phyloP scores from a whole-genome alignment of 805 yeast species.

The Nakazawaea siamensis region DNA sequence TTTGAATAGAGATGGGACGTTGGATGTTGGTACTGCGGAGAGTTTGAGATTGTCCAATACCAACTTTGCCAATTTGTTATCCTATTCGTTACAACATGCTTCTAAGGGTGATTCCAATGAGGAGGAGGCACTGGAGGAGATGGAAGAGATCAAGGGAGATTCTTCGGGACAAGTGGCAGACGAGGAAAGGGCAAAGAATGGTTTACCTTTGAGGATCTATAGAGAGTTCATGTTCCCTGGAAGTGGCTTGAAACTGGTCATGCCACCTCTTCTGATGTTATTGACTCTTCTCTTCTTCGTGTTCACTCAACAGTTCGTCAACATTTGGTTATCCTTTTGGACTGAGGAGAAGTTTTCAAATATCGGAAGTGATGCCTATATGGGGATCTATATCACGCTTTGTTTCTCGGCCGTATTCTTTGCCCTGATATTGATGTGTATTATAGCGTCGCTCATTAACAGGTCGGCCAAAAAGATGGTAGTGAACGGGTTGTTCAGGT shows the following conservation, averaged over 20 bases:
- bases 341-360: conserved; percentile 41
- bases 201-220: conserved; percentile 42
- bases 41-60: conserved; percentile 38
- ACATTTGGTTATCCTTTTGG: conserved; percentile 86
- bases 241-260: conserved; percentile 34
- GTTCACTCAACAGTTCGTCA: conserved; percentile 50
- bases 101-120: conserved; percentile 18
- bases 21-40: conserved; percentile 51
- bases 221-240: conserved; percentile 43
- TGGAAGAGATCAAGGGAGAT: conserved; percentile 12
- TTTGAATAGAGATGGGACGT: conserved; percentile 51
- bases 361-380: conserved; percentile 48
- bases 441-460: conserved; percentile 31
- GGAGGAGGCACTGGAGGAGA: conserved; percentile 20
- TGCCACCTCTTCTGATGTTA: conserved; percentile 22
- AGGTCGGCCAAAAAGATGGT: conserved; percentile 55
- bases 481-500: conserved; percentile 46
- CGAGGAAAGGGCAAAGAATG: conserved; percentile 54
- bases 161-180: conserved; percentile 33
- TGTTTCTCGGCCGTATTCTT: conserved; percentile 39
- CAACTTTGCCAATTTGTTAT: conserved; percentile 44
- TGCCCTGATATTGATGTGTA: conserved; percentile 43
- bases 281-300: conserved; percentile 25
- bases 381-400: conserved; percentile 53
- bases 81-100: conserved; percentile 29